phyloP scores from a whole-genome alignment of 2,329 filamentous ascomycete genomes.

The Sporothrix pallida region DNA sequence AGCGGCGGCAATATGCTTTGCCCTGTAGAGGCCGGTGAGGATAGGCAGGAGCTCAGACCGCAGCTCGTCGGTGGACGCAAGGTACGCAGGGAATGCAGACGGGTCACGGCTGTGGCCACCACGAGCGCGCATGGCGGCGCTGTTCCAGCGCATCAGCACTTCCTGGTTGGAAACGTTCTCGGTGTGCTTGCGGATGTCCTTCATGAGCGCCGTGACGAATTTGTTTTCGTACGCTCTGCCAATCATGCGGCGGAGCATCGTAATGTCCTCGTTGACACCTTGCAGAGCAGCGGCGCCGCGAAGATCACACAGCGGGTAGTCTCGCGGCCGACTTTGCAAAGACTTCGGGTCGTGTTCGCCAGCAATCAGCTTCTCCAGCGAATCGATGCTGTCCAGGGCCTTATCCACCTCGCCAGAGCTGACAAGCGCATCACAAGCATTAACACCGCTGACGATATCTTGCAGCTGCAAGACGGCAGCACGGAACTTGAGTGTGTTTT shows the following conservation, averaged over 20 bases:
- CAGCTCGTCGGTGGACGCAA: constrained; percentile 72
- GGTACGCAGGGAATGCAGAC: constrained; percentile 77
- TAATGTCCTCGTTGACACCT: constrained; percentile 77
- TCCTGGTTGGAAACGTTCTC: constrained; percentile 72
- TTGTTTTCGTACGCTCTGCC: constrained; percentile 84
- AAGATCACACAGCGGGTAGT: constrained; percentile 66
- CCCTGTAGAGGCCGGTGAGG: constrained; percentile 79
- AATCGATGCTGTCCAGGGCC: constrained; percentile 77
- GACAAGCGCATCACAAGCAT: constrained; percentile 78
- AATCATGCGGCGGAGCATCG: constrained; percentile 76
- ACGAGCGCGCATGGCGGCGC: constrained; percentile 73
- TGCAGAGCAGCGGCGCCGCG: constrained; percentile 78
- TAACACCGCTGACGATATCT: constrained; percentile 75
- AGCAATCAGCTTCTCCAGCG: constrained; percentile 78
- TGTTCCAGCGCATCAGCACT: constrained; percentile 84
- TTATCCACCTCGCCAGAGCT: constrained; percentile 83
- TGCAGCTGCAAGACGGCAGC: constrained; percentile 84
- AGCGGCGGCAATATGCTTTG: constrained; percentile 78
- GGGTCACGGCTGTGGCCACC: constrained; percentile 70
- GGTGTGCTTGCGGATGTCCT: constrained; percentile 80
- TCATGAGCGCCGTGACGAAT: constrained; percentile 78
- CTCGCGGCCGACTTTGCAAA: constrained; percentile 39
- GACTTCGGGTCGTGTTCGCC: constrained; percentile 62
- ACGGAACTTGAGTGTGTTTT: constrained; percentile 83
- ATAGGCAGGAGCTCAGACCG: constrained; percentile 72